Base-by-base conservation (phyloP, 2,329 filamentous ascomycete genomes). In the Paramyrothecium sp. region DNA sequence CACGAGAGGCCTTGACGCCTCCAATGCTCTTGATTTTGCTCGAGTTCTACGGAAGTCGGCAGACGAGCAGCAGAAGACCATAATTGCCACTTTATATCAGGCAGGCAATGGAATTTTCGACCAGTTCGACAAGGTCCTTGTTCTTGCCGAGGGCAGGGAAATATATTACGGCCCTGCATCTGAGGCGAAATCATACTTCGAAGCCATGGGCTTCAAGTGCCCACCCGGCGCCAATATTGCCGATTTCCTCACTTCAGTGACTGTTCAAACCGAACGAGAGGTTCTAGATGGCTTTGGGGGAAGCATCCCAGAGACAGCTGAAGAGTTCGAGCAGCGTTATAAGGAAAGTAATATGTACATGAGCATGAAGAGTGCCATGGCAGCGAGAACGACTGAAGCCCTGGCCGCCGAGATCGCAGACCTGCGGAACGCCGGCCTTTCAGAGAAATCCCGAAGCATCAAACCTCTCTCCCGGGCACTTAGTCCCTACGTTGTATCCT, bases 11-110 rank as follows among this genome's bases (percentile, higher is more conserved):
- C 75, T 91, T 1, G 88, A 91, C 70, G 84, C 87, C 12, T 87
- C 81, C n/a, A 90, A 86, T 1, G 88, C 88, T 7, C 75, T 90
- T 1, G 88, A 90, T 61, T 90, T 89, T 61, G 84, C 84, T n/a
- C 82, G 82, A 55, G 80, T 79, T 1, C 68, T 85, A 3, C 79
- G 83, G 3, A 76, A 77, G 56, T 84, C 88, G 78, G 88, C 88
- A 5, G 83, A 89, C 60, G 78, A 87, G 61, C 83, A 80, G 61
- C 81, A 86, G 57, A 80, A 83, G n/a, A 88, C 87, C 0, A 88
- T 86, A 0, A 75, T 89, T 53, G 84, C 89, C 20, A 89, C 88
- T 0, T 75, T 89, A 0, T 90, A 90, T 71, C 85, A 89, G 66
- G 85, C 86, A 1, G 81, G 83, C 11, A 85, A 89, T 49, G 81